These are phyloP conservation scores for Lactifluus subvellereus DNA, from an alignment of 768 basidiomycete species.

Conservation along the genomic window DNA sequence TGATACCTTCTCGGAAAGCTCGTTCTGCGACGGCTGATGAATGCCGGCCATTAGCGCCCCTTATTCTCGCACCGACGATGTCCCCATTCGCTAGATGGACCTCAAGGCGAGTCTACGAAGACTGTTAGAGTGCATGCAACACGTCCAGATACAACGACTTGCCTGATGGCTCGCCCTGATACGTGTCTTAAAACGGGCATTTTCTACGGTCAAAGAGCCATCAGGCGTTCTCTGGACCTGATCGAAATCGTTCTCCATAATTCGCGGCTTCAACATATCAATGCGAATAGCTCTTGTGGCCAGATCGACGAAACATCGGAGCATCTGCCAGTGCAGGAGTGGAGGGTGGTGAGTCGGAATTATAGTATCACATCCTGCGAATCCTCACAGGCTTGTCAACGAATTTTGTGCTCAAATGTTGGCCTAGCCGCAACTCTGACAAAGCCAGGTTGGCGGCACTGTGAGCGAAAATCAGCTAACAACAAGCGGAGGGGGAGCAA, in stretches of 20 bases:
- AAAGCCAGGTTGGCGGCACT: slow-evolving; percentile 8
- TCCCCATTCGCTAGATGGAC: not conserved
- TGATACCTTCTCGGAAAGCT: not conserved
- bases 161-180: slow-evolving; percentile 9
- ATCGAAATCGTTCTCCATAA: slow-evolving; percentile 12
- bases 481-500: not conserved
- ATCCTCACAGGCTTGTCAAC: not conserved
- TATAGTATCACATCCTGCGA: too few relatives aligned
- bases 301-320: not conserved
- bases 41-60: not conserved
- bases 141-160: not conserved
- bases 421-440: not conserved
- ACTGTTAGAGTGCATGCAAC: not conserved
- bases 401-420: not conserved
- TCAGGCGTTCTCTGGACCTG: not conserved
- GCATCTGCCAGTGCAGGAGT: not conserved
- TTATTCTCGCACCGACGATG: not conserved
- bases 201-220: not conserved
- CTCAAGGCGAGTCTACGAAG: slow-evolving; percentile 7
- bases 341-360: not conserved
- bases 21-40: not conserved
- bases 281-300: slow-evolving; percentile 1
- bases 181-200: slow-evolving; percentile 14
- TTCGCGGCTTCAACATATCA: not conserved
- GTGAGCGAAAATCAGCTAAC: not conserved